Conservation (phyloP, 768 basidiomycete genomes). For the Tricholoma hemisulphureum region DNA sequence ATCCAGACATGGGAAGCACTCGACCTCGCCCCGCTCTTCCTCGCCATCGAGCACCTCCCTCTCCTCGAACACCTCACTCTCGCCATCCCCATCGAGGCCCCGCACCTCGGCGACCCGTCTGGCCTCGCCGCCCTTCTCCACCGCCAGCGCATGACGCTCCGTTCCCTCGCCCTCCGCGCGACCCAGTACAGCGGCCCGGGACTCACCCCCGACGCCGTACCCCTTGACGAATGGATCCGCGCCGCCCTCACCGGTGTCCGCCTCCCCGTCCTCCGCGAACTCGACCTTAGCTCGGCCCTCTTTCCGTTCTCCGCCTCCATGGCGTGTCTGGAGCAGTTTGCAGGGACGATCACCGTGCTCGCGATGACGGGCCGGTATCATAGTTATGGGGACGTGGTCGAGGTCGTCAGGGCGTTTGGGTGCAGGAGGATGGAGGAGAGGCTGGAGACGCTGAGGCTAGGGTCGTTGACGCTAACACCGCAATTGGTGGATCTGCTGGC, state of each 20-base stretch:
- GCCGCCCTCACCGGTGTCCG: constrained; percentile 25
- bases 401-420: constrained; percentile 25
- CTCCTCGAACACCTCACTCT: constrained; percentile 36
- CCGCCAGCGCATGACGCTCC: constrained; percentile 34
- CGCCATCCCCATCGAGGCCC: constrained; percentile 39
- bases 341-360: constrained; percentile 32
- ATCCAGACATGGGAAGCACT: constrained; percentile 45
- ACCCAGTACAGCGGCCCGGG: constrained; percentile 40
- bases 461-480: constrained; percentile 41
- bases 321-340: constrained; percentile 43
- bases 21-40: constrained; percentile 43
- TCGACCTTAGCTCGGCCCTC: constrained; percentile 14
- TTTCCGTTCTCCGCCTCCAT: constrained; percentile 40
- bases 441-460: constrained; percentile 36
- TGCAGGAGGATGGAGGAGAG: constrained; percentile 15
- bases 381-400: constrained; percentile 34
- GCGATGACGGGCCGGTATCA: constrained; percentile 41
- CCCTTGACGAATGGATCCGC: constrained; percentile 39
- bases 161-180: constrained; percentile 39
- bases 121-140: constrained; percentile 37
- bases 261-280: constrained; percentile 20
- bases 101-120: constrained; percentile 42
- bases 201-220: constrained; percentile 26
- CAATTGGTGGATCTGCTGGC: constrained; percentile 43
- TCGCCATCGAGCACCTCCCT: constrained; percentile 31